phyloP scores from a whole-genome alignment of 2,329 filamentous ascomycete species.

The Aureobasidium pullulans region DNA sequence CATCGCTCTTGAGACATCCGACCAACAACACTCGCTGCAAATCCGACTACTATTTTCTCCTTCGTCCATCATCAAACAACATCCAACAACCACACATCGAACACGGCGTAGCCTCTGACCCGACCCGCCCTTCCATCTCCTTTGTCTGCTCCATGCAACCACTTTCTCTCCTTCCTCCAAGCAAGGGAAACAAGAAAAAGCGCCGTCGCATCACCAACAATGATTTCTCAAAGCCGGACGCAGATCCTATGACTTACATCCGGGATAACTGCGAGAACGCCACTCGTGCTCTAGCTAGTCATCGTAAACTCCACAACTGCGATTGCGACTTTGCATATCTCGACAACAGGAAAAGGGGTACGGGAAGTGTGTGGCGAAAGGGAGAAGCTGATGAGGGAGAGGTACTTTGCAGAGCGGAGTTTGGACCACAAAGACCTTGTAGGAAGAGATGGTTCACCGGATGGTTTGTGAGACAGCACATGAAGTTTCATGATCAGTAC shows the following conservation, averaged over 20 bases:
- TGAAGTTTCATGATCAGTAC: slow-evolving; percentile 6
- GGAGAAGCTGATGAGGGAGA: not conserved
- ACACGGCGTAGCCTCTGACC: not conserved
- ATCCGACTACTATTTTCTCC: slow-evolving; percentile 1
- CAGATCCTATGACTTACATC: not conserved
- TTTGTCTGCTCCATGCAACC: not conserved
- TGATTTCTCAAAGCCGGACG: not conserved
- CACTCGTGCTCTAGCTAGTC: not conserved
- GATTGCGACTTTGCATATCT: slow-evolving; percentile 10
- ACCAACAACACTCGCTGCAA: not conserved
- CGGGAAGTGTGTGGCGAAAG: not conserved
- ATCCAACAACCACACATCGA: not conserved
- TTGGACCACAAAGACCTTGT: not conserved
- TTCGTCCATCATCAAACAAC: not conserved
- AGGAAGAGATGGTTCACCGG: slow-evolving; percentile 8
- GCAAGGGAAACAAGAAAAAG: not conserved
- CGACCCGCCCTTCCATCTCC: not conserved
- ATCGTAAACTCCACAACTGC: slow-evolving; percentile 4
- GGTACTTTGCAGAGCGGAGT: not conserved
- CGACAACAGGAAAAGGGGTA: not conserved
- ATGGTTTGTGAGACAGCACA: slow-evolving; percentile 8
- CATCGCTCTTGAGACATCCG: not conserved
- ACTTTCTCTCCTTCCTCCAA: not conserved
- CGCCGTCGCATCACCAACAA: slow-evolving; percentile 10
- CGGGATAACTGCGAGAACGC: slow-evolving; percentile 7